phyloP scores from a whole-genome alignment of 768 basidiomycete species.

The Suillus tomentosus region DNA sequence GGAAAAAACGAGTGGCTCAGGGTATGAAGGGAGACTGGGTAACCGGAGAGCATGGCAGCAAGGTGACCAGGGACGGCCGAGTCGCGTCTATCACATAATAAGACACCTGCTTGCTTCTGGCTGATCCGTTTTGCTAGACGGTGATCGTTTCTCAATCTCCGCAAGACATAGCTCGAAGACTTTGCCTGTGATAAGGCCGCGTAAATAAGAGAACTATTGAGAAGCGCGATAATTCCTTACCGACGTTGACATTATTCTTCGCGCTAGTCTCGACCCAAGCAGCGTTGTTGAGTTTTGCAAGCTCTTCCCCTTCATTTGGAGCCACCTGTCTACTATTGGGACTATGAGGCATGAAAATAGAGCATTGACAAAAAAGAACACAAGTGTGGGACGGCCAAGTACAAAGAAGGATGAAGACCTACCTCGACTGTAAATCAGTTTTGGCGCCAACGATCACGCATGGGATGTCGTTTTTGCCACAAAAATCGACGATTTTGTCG shows the following conservation, averaged over 20 bases:
- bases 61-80: constrained; percentile 15
- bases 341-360: constrained; percentile 36
- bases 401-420: constrained; percentile 29
- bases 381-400: constrained; percentile 16
- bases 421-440: constrained; percentile 79
- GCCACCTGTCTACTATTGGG: constrained; percentile 68
- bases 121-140: constrained; percentile 48
- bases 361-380: constrained; percentile 18
- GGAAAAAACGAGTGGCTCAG: constrained; percentile 20
- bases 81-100: constrained; percentile 49
- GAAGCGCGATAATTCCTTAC: constrained; percentile 51
- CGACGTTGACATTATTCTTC: constrained; percentile 82
- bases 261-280: constrained; percentile 91
- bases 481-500: constrained; percentile 90
- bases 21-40: constrained; percentile 35
- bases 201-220: constrained; percentile 9
- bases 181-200: constrained; percentile 48
- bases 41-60: constrained; percentile 30
- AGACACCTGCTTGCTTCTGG: constrained; percentile 46
- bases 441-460: constrained; percentile 96
- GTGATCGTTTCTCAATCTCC: constrained; percentile 78
- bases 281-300: constrained; percentile 72
- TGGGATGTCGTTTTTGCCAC: constrained; percentile 80
- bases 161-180: constrained; percentile 84
- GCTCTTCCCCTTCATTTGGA: constrained; percentile 67